phyloP scores from a whole-genome alignment of 2,329 filamentous ascomycete species.

The Ascochyta koolunga region DNA sequence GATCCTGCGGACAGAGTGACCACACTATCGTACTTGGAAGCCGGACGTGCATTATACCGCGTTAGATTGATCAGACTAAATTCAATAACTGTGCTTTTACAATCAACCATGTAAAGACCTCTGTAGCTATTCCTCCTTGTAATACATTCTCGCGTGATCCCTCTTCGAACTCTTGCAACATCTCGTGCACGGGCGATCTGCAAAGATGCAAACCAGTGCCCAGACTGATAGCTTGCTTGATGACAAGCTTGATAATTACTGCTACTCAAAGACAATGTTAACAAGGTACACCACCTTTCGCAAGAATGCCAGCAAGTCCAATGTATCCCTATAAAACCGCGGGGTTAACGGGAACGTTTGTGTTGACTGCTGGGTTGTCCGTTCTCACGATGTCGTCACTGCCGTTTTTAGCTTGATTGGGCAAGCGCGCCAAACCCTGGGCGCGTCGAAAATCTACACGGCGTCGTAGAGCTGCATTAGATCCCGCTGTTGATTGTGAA shows the following conservation, averaged over 20 bases:
- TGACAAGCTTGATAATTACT: no score
- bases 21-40: background rate
- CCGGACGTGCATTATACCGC: background rate
- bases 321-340: background rate
- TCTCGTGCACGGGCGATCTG: no score
- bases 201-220: no score
- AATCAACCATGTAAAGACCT: background rate
- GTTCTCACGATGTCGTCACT: slow-evolving; percentile 16
- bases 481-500: background rate
- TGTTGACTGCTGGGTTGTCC: background rate
- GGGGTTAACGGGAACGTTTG: background rate
- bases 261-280: no score
- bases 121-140: background rate
- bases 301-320: no score
- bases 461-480: slow-evolving; percentile 10
- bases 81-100: background rate
- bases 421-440: slow-evolving; percentile 10
- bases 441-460: slow-evolving; percentile 8
- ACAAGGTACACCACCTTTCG: no score
- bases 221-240: no score
- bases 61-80: background rate
- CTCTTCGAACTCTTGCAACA: no score
- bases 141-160: no score
- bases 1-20: background rate
- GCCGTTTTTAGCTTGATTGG: slow-evolving; percentile 4